Evolutionary conservation across 345 rosid genomes (phyloP).

Genomic region (Aurinia saxatilis): DNA sequence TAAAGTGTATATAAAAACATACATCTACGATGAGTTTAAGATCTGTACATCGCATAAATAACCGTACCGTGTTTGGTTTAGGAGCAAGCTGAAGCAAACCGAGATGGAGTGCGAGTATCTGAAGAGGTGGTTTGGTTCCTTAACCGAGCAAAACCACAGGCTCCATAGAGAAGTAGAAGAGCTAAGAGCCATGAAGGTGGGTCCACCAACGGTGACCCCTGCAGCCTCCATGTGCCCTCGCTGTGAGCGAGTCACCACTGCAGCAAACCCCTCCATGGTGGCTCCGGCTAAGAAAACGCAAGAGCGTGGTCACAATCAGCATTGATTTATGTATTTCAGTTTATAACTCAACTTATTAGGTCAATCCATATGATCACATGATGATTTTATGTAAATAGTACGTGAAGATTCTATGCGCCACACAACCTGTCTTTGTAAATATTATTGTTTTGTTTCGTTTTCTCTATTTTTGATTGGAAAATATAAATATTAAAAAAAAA

Average conservation of each 20-base stretch:
- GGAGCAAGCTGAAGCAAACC: constrained; percentile 96
- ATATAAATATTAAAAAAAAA: too few species aligned
- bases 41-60: background rate
- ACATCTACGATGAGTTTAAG: too few species aligned
- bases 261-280: constrained; percentile 20
- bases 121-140: constrained; percentile 86
- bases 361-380: constrained; percentile 3
- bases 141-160: constrained; percentile 87
- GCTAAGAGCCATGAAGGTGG: constrained; percentile 79
- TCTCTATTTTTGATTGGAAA: too few species aligned
- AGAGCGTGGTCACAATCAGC: constrained; percentile 13
- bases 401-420: background rate
- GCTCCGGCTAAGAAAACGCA: constrained; percentile 10
- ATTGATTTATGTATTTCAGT: background rate
- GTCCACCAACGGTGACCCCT: constrained; percentile 52
- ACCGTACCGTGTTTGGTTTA: constrained; percentile 11
- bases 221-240: constrained; percentile 94
- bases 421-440: constrained; percentile 12
- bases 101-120: constrained; percentile 93
- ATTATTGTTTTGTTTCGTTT: too few species aligned
- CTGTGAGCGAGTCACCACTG: constrained; percentile 77
- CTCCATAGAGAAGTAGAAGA: constrained; percentile 89
- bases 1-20: background rate
- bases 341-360: constrained; percentile 2
- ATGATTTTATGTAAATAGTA: constrained; percentile 16